Evolutionary conservation across 139 green algal genomes (phyloP), one percentile per base, ranked within the genome.

Genomic region (Chlorella sp.): DNA sequence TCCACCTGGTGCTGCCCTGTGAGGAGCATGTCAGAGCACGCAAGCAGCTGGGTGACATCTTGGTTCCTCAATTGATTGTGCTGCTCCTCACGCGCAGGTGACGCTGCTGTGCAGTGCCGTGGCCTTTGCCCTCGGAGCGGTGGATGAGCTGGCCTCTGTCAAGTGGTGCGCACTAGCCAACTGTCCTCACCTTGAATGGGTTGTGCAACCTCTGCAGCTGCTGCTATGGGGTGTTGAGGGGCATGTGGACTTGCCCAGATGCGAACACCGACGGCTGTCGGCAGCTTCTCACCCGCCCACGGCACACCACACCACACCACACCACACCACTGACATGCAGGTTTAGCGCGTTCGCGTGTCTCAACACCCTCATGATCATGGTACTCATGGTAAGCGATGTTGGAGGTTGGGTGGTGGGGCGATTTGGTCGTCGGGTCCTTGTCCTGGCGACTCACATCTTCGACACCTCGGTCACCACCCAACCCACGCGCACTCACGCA

Each of bases 91-190:
- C 60, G 4, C 77, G 36, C 34, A 67, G 26, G 62, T 85, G 3
- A 80, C 75, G 26, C 69, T 78, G 35, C 60, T 80, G 42, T 69
- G 67, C 20, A 68, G 34, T 20, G 62, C 68, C 0, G 71, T 80
- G 17, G 79, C 79, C 27, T 85, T 85, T 61, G 75, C 71, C 1
- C 72, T 81, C 62, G 79, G 79, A 31, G 32, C 70, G 51, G 70
- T 81, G 49, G 67, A 49, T 26, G 71, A 71, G 30, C 70, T 85
- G 33, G 68, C 67, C 30, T 62, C 71, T 22, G 68, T 85, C 2
- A 49, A 50, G 27, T 85, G 74, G 74, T 83, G 70, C 34, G 42
- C 34, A 22, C 62, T 62, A 31, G 42, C 10, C 42, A 55, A 17
- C 10, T 55, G 10, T 24, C 10, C 10, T 55, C 42, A 55, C 10